These are phyloP conservation scores for Pulveroboletus frians DNA, from an alignment of 768 basidiomycete genomes.

Conservation along the genomic window DNA sequence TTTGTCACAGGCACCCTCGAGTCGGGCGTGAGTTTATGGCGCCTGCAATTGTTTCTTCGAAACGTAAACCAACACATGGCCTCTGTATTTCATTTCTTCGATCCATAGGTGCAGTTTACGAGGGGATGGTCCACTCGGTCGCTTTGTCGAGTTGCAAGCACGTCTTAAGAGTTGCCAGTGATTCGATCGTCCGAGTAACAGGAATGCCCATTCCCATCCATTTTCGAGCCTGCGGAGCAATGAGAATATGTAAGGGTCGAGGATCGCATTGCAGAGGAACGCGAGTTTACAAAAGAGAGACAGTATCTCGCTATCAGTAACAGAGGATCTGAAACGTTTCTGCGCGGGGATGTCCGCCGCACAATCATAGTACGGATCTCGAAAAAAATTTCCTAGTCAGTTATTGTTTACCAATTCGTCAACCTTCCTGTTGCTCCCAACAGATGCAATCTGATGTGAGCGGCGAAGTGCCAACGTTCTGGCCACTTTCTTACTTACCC, in stretches of 20 bases:
- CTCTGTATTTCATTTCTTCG: neutral
- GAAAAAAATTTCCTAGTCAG: neutral
- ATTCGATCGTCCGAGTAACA: neutral
- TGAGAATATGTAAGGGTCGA: neutral
- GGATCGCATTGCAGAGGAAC: neutral
- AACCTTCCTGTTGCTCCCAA: neutral
- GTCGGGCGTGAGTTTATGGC: no score
- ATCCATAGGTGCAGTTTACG: no score
- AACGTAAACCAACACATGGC: neutral
- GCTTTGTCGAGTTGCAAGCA: neutral
- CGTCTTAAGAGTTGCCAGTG: no score
- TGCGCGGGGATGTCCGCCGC: neutral
- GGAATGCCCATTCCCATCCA: neutral
- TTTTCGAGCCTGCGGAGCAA: neutral
- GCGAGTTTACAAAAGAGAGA: neutral
- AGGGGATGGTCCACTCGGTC: neutral
- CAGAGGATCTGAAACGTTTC: constrained; percentile 7
- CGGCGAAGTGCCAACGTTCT: neutral
- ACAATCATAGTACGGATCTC: neutral
- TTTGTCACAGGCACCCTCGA: neutral
- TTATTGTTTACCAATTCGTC: neutral
- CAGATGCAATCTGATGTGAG: constrained; percentile 4
- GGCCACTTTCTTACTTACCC: neutral
- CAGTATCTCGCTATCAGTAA: neutral
- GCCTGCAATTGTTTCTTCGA: no score